Evolutionary conservation across 1,284 basidiomycete genomes (phyloP).

Genomic region (Leccinum pseudoinsigne): DNA sequence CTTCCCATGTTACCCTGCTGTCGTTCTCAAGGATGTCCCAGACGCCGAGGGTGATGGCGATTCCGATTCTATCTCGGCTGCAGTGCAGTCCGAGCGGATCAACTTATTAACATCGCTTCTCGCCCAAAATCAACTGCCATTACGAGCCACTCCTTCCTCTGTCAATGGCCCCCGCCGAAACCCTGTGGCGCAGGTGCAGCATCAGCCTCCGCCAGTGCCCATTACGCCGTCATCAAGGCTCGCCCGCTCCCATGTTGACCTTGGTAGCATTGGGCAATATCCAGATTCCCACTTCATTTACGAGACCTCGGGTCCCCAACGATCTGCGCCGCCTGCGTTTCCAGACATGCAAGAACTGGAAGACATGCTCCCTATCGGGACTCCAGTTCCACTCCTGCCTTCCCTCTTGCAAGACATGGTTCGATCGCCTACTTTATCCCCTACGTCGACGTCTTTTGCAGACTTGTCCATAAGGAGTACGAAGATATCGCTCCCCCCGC

Average conservation of each 20-base stretch:
- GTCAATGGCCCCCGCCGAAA: constrained; percentile 41
- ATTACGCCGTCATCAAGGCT: constrained; percentile 35
- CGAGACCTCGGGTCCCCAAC: constrained; percentile 52
- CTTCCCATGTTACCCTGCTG: background rate
- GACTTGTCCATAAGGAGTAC: constrained; percentile 60
- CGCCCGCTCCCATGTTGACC: constrained; percentile 49
- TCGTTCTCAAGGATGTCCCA: constrained; percentile 29
- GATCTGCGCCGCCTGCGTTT: constrained; percentile 24
- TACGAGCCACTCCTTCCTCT: constrained; percentile 18
- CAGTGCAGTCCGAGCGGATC: constrained; percentile 81
- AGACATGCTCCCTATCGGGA: constrained; percentile 15
- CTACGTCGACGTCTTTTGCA: constrained; percentile 60
- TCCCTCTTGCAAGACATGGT: constrained; percentile 74
- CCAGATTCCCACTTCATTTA: constrained; percentile 55
- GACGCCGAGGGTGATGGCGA: constrained; percentile 84
- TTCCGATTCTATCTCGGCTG: constrained; percentile 62
- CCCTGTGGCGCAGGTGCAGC: constrained; percentile 46
- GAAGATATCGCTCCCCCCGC: constrained; percentile 31
- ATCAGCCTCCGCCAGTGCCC: constrained; percentile 36
- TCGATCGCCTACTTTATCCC: constrained; percentile 60
- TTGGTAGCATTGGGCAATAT: constrained; percentile 40
- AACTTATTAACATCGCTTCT: constrained; percentile 70
- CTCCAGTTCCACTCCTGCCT: constrained; percentile 56
- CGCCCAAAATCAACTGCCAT: constrained; percentile 45
- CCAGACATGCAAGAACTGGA: constrained; percentile 26